phyloP scores from a whole-genome alignment of 129 eudicot genomes.

The Artemisia annua region DNA sequence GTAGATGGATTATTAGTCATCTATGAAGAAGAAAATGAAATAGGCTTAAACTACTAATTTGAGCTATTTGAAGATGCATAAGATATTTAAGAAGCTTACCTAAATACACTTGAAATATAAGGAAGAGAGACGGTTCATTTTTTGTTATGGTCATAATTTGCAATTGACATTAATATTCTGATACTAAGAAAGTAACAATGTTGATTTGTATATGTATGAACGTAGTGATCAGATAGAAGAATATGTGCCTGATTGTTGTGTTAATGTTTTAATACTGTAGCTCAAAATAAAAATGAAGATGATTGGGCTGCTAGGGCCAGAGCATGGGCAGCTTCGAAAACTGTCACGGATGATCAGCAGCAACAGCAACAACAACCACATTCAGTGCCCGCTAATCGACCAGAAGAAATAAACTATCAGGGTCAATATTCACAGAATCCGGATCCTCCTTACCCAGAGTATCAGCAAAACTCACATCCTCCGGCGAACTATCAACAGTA shows the following conservation, averaged over 20 bases:
- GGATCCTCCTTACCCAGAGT: slow-evolving; percentile 58
- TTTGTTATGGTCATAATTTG: background rate
- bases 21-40: too few relatives aligned
- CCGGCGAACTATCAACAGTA: slow-evolving; percentile 59
- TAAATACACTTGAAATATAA: too few relatives aligned
- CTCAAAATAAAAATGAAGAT: slow-evolving; percentile 65
- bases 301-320: slow-evolving; percentile 96
- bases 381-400: slow-evolving; percentile 39
- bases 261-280: slow-evolving; percentile 36
- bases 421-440: slow-evolving; percentile 52
- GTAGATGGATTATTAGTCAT: too few relatives aligned
- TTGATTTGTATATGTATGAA: slow-evolving; percentile 1
- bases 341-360: slow-evolving; percentile 62
- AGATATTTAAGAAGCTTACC: too few relatives aligned
- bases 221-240: slow-evolving; percentile 9
- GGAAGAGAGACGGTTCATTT: too few relatives aligned
- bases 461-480: slow-evolving; percentile 48
- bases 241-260: slow-evolving; percentile 16
- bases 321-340: slow-evolving; percentile 91
- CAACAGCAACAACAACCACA: slow-evolving; percentile 52
- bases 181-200: too few relatives aligned
- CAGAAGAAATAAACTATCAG: slow-evolving; percentile 56
- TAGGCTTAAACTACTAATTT: too few relatives aligned
- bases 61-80: too few relatives aligned
- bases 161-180: slow-evolving; percentile 6